These are phyloP conservation scores for Elongisporangium prolatum DNA, from an alignment of 352 stramenopile genomes.

Conservation along the genomic window DNA sequence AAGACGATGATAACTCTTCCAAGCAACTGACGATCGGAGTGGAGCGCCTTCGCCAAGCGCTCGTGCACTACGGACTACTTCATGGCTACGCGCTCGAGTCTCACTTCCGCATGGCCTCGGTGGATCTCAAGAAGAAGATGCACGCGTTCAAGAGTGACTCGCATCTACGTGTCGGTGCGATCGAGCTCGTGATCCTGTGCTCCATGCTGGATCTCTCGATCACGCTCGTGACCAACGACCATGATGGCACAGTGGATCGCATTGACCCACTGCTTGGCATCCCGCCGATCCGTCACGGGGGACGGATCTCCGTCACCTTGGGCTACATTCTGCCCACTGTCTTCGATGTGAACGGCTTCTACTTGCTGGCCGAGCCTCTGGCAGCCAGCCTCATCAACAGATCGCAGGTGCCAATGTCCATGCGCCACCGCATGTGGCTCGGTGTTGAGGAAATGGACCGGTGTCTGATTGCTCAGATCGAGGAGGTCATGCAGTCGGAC, in stretches of 20 bases:
- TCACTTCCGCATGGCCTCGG: conserved; percentile 41
- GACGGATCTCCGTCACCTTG: conserved; percentile 46
- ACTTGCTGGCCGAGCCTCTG: conserved; percentile 39
- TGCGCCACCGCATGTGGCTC: conserved; percentile 51
- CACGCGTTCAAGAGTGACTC: conserved; percentile 67
- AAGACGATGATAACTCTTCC: neutral
- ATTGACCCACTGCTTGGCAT: conserved; percentile 51
- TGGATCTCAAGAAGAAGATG: conserved; percentile 77
- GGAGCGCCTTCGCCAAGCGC: conserved; percentile 49
- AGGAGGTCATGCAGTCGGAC: conserved; percentile 33
- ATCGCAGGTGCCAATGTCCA: conserved; percentile 7
- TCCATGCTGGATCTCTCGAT: conserved; percentile 78
- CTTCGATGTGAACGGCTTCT: conserved; percentile 62
- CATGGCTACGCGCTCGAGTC: conserved; percentile 48
- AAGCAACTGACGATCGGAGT: conserved; percentile 32
- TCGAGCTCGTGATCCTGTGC: conserved; percentile 66
- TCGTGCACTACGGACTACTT: conserved; percentile 69
- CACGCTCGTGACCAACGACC: conserved; percentile 75
- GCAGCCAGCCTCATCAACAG: conserved; percentile 1
- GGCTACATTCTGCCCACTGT: conserved; percentile 74
- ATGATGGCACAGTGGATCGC: conserved; percentile 56
- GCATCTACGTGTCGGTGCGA: conserved; percentile 47
- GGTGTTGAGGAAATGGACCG: conserved; percentile 76
- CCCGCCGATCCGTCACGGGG: conserved; percentile 45
- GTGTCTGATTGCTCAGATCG: conserved; percentile 54